Base-by-base conservation (phyloP, 164 flowering plant species). In the Stephania cephalantha region DNA sequence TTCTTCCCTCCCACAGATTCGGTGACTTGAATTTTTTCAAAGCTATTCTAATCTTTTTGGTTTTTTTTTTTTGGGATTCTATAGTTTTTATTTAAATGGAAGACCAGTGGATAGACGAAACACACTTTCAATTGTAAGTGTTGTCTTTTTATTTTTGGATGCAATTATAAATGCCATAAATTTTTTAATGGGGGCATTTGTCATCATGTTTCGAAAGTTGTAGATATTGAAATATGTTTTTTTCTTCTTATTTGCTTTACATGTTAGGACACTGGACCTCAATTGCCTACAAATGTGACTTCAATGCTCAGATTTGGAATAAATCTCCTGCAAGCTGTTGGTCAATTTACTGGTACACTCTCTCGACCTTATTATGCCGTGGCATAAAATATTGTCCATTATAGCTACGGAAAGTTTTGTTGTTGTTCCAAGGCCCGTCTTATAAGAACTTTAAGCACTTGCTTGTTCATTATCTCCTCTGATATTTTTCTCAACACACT, bases 81-180 rank as follows among this genome's bases (percentile, higher is more conserved):
- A 81, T 81, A 95, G 99, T 87, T 89, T 95, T 81, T 80, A 92
- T 75, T 67, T 93, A 63, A 95, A 95, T 84, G 99, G 99, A 55
- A 89, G 73, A 75, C 88, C 85, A 20, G 91, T 95, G 13, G 89
- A 87, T 6, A 83, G 80, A 72, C 88, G 99, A 80, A 88, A 76
- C 71, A 84, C 71, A 71, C 79, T 75, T 55, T 61, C 53, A 70
- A 82, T 86, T 98, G 99, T 95, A 78, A 35, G 94, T 86, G 35
- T 35, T 7, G 31, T 69, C 73, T 63, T 42, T 53, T 68, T 55
- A 68, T 46, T 64, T 64, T 29, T 66, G 22, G 55, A 46, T 55
- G 52, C 29, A 30, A 31, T 74, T 20, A 22, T 42, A 20, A 35
- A 35, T 35, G 42, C 17, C 9, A 58, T 20, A 48, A 7, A 1